Evolutionary conservation across 2,329 filamentous ascomycete genomes (phyloP), one percentile per base, ranked within the genome.

Genomic region (Chaetomiaceae sp.): DNA sequence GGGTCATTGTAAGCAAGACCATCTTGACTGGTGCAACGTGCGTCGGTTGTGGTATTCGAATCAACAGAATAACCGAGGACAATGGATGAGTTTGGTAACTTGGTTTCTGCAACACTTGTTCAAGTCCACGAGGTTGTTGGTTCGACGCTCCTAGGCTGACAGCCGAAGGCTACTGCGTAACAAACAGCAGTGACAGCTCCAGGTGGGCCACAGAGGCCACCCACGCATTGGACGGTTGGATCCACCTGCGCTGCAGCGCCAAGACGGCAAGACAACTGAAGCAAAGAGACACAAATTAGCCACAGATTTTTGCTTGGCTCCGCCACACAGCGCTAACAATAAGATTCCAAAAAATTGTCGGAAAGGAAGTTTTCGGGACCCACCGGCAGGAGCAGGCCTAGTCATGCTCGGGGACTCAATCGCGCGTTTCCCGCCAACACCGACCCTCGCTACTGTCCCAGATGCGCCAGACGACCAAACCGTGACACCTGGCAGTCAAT

Each of bases 1-100:
- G 68, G 4, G 87, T 91, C 76, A 90, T 86, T n/a, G 84, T 88
- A 37, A 94, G 81, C 38, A 87, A 75, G 16, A 91, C 87, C 88
- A 92, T 92, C 58, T 52, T 43, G 37, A 11, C 4, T n/a, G n/a
- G n/a, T n/a, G n/a, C n/a, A n/a, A n/a, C n/a, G n/a, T n/a, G n/a
- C n/a, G n/a, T n/a, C n/a, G n/a, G n/a, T n/a, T n/a, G n/a, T n/a
- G n/a, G n/a, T n/a, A n/a, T n/a, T 27, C 25, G 25, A 27, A 9
- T 5, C 9, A 27, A 27, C 25, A 27, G 25, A 9, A 27, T 9
- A 27, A n/a, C n/a, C n/a, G n/a, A n/a, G n/a, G n/a, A n/a, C n/a
- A n/a, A n/a, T 27, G 25, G 25, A 27, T 27, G 25, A 27, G n/a
- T n/a, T n/a, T n/a, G n/a, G n/a, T n/a, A n/a, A n/a, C n/a, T n/a